phyloP scores from a whole-genome alignment of 768 basidiomycete species.

The Boletus rufocinnamomeus region DNA sequence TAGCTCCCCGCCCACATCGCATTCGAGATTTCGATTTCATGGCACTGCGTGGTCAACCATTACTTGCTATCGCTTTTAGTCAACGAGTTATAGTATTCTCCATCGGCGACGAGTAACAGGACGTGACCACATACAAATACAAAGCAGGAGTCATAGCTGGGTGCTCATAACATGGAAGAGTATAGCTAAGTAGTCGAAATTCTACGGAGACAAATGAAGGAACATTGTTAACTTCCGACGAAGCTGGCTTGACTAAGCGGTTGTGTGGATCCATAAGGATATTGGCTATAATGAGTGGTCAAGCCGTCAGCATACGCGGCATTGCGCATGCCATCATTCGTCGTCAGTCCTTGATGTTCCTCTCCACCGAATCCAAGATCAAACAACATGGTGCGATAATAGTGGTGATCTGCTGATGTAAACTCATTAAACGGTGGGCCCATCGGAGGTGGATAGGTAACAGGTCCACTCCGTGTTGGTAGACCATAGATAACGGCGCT shows the following conservation, averaged over 20 bases:
- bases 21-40: constrained; percentile 81
- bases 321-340: constrained; percentile 29
- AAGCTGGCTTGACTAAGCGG: constrained; percentile 27
- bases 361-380: constrained; percentile 67
- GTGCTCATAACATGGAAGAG: constrained; percentile 11
- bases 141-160: constrained; percentile 23
- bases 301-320: constrained; percentile 38
- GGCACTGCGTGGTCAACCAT: constrained; percentile 55
- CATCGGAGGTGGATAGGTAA: constrained; percentile 34
- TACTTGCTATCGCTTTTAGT: constrained; percentile 69
- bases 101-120: constrained; percentile 58
- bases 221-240: constrained; percentile 19
- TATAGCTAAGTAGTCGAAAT: constrained; percentile 4
- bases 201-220: constrained; percentile 5
- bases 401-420: constrained; percentile 59
- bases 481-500: constrained; percentile 17
- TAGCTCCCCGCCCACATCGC: constrained; percentile 63
- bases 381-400: constrained; percentile 74
- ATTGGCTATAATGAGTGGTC: constrained; percentile 35
- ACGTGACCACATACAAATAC: constrained; percentile 15
- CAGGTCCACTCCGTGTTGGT: constrained; percentile 15
- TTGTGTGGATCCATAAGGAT: constrained; percentile 34
- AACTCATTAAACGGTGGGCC: constrained; percentile 31
- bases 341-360: constrained; percentile 27
- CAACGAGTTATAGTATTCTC: constrained; percentile 58